Percentiles rank a stretch among this genome's conserved stretches.
Evolutionary conservation across 371 early-diverging fungal genomes (phyloP).

Genomic region (Mortierella sp.): DNA sequence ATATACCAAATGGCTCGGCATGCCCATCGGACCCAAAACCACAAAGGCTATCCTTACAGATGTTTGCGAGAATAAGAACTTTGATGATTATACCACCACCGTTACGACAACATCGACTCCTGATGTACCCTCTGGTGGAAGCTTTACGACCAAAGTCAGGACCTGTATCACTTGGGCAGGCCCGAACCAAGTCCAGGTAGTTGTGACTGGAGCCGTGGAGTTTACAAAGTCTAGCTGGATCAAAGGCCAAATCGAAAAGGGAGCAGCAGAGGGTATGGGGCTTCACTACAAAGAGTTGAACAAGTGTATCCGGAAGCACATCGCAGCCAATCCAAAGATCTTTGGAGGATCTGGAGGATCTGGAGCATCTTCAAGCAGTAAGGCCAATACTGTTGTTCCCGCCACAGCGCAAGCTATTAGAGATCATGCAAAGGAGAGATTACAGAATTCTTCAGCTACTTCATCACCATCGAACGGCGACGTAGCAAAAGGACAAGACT

Average conservation of each 20-base stretch:
- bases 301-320: constrained; percentile 67
- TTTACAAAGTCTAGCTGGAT: constrained; percentile 82
- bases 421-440: not conserved
- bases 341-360: constrained; percentile 14
- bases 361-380: not conserved
- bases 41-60: constrained; percentile 76
- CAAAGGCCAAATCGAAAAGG: constrained; percentile 82
- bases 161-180: constrained; percentile 89
- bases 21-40: constrained; percentile 76
- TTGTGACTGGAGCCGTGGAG: constrained; percentile 77
- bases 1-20: constrained; percentile 49
- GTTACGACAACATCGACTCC: constrained; percentile 82
- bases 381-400: not conserved
- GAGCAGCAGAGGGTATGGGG: constrained; percentile 74
- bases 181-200: constrained; percentile 69
- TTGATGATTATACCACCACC: constrained; percentile 68
- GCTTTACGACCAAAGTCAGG: constrained; percentile 80
- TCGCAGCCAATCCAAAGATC: constrained; percentile 55
- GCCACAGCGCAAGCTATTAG: not conserved
- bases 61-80: constrained; percentile 69
- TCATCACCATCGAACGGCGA: not conserved
- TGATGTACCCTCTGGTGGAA: constrained; percentile 86
- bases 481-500: not conserved
- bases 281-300: constrained; percentile 69
- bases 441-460: not conserved